phyloP scores from a whole-genome alignment of 2,329 filamentous ascomycete genomes.

The Diaporthe longicolla region DNA sequence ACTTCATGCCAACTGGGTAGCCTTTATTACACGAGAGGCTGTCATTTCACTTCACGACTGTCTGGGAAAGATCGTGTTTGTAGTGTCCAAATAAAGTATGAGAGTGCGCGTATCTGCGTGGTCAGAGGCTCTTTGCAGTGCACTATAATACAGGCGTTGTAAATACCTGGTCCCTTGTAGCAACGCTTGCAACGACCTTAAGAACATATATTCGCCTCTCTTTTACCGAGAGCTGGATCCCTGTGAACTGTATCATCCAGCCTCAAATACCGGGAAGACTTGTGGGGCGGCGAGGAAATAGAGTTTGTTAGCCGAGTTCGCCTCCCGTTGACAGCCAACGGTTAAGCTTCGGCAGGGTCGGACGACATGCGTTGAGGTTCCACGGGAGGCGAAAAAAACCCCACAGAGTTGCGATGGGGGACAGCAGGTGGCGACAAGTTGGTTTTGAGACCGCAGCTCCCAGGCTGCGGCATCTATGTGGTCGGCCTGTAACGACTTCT shows the following conservation, averaged over 20 bases:
- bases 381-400: conserved; percentile 6
- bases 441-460: not conserved
- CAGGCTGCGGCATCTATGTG: not conserved
- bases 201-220: not conserved
- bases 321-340: conserved; percentile 27
- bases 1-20: not conserved
- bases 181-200: not conserved
- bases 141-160: not conserved
- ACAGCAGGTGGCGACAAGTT: conserved; percentile 8
- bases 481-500: not conserved
- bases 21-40: no score
- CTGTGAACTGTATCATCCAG: not conserved
- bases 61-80: not conserved
- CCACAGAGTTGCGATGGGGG: conserved; percentile 2
- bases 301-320: conserved; percentile 33
- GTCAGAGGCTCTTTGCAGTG: not conserved
- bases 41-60: not conserved
- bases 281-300: conserved; percentile 14
- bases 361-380: conserved; percentile 21
- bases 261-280: not conserved
- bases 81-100: not conserved
- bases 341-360: conserved; percentile 30
- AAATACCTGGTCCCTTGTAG: not conserved
- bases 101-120: not conserved
- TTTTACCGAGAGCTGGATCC: conserved; percentile 11